Evolutionary conservation across 768 basidiomycete species (phyloP), one percentile per base, ranked within the genome.

Genomic region (Mycena amicta): DNA sequence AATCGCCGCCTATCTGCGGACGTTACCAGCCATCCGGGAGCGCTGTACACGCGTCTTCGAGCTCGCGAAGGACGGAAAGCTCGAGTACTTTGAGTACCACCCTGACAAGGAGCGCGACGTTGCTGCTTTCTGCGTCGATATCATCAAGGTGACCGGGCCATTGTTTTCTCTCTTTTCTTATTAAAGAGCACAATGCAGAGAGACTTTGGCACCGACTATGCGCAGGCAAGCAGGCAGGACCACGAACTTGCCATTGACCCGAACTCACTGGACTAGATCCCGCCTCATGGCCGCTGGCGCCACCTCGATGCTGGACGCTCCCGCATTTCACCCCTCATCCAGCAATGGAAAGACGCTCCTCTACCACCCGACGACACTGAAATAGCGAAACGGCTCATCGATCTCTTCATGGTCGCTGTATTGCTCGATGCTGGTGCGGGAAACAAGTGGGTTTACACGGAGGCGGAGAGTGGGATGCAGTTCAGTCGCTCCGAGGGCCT

Each of bases 381-480:
- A 66, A 80, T 83, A 41, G 82, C 86, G 52, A 84, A 86, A 57
- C 83, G 93, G 1, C 78, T 93, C 30, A 80, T 98, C 69, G 96
- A 98, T 74, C 83, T 97, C 39, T 95, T 95, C 75, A 76, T 89
- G 23, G 90, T 93, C 28, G 94, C 93, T 12, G 96, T 98, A 6
- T 80, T 98, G 15, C 85, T 99, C 31, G 96, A 98, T 66, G 96
- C 95, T 0, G 95, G 95, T 1, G 96, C 95, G 0, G 96, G 95
- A 0, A 88, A 83, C 55, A 67, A 74, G 1, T 98, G 95, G 95
- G 72, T 72, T 12, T 98, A 89, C 72, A 78, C 74, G 5, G 94
- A 95, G 56, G 70, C 79, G 4, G 74, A 69, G 0, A 81, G 83
- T 0, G 83, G 82, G 0, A 67, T 77, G 55, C 76, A 71, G 0